Base-by-base conservation (phyloP, 495 filamentous ascomycete species). In the Achaetomiella virescens region DNA sequence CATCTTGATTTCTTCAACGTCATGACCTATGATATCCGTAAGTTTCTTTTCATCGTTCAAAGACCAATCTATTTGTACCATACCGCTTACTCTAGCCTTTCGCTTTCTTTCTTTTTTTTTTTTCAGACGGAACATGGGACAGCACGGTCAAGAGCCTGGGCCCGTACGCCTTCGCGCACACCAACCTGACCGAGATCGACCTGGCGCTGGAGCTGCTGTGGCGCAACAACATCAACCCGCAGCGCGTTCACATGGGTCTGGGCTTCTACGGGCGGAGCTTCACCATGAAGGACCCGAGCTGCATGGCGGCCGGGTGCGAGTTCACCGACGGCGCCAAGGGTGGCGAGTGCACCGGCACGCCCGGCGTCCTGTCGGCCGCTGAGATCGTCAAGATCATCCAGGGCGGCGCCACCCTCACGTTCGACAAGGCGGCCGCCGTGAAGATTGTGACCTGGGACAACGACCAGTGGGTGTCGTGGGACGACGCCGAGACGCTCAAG, bases 101-200 rank as follows among this genome's bases (percentile, higher is more conserved):
- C 36, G 12, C 36, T 9, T 38, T 14, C 36, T 38, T 22, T 21
- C 17, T 10, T 43, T 7, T 22, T 21, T 2, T 24, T 43, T 18
- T 18, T 43, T 22, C 12, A 21, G n/a, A 70, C 57, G 67, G 70
- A 6, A 49, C 48, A 0, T 71, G 68, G 63, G 66, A 70, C 25
- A 4, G 18, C 41, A 42, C 11, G 3, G 50, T 63, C 45, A 48
- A 55, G 38, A 18, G n/a, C 38, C 18, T 41, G n/a, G 38, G 38
- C 38, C 38, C 62, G 0, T 62, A 67, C 38, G 49, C 76, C 1
- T 52, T 67, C 1, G 65, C 70, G 0, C 81, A 84, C 58, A 81
- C 80, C 1, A 81, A 84, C 54, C 38, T 81, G 1, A 80, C 78
- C 5, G 79, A 82, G 56, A 82, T 84, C 57, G 58, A 75, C 17